phyloP scores from a whole-genome alignment of 2,329 filamentous ascomycete species.

The Neofusicoccum ribis region DNA sequence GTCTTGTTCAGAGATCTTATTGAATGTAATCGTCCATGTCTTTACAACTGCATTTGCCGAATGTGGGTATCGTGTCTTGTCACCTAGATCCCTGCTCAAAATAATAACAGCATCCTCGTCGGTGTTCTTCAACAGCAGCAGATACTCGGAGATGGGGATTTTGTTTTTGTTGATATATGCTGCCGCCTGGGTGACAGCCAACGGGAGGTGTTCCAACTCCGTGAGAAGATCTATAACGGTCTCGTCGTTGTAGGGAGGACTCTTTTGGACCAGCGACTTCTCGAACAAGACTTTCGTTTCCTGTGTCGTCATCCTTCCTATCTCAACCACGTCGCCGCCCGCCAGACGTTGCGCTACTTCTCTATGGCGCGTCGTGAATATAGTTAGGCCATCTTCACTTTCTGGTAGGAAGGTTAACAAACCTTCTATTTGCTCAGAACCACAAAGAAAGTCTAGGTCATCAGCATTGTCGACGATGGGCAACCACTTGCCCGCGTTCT shows the following conservation, averaged over 20 bases:
- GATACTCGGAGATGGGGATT: conserved; percentile 21
- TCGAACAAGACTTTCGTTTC: conserved; percentile 21
- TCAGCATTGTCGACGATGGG: conserved; percentile 2
- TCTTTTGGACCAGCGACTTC: conserved; percentile 20
- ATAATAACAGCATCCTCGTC: conserved; percentile 32
- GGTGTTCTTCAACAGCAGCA: conserved; percentile 25
- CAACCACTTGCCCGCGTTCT: conserved; percentile 20
- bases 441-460: conserved; percentile 16
- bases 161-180: conserved; percentile 36
- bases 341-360: conserved; percentile 21
- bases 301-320: conserved; percentile 21
- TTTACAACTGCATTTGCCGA: conserved; percentile 36
- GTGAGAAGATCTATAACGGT: conserved; percentile 30
- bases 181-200: conserved; percentile 24
- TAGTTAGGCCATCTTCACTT: conserved; percentile 21
- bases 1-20: conserved; percentile 33
- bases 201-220: conserved; percentile 25
- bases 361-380: conserved; percentile 25
- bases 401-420: conserved; percentile 23
- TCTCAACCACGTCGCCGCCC: conserved; percentile 21
- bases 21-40: conserved; percentile 42
- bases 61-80: conserved; percentile 31
- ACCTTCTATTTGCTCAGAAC: conserved; percentile 13
- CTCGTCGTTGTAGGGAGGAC: conserved; percentile 13
- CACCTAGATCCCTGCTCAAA: conserved; percentile 35